Conservation (phyloP, 148 eudicot genomes). For the Heliosperma pusillum region DNA sequence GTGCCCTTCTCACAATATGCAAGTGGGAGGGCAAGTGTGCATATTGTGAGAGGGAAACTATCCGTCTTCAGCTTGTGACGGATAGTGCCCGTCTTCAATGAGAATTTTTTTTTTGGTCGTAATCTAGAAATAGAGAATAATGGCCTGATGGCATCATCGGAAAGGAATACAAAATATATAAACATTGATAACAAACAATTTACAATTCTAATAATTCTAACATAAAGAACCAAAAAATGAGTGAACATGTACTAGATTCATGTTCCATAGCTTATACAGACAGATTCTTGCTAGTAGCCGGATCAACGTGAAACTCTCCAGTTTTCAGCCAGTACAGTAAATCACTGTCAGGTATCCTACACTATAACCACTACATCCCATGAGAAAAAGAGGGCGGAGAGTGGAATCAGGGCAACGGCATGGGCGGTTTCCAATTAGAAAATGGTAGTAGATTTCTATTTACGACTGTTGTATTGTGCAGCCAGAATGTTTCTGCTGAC, state of each 20-base stretch:
- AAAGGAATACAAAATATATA: no score
- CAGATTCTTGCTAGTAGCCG: neutral
- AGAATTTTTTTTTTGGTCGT: no score
- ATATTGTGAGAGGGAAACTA: no score
- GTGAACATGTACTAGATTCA: neutral
- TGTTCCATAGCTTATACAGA: neutral
- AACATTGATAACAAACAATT: neutral
- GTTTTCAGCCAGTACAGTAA: neutral
- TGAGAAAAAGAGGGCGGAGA: neutral
- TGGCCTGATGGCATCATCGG: no score
- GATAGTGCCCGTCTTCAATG: no score
- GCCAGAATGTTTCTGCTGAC: slow-evolving; percentile 91
- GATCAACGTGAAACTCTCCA: neutral
- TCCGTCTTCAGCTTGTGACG: no score
- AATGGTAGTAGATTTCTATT: slow-evolving; percentile 72
- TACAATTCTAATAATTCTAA: neutral
- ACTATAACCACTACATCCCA: neutral
- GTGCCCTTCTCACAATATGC: no score
- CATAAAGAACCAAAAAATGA: neutral
- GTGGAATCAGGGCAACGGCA: slow-evolving; percentile 63
- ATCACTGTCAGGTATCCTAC: neutral
- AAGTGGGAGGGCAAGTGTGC: no score
- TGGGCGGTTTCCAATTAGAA: slow-evolving; percentile 73
- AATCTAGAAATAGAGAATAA: no score
- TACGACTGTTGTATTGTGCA: slow-evolving; percentile 68